Evolutionary conservation across 2,329 filamentous ascomycete genomes (phyloP), one percentile per base, ranked within the genome.

Genomic region (Fusarium brachygibbosum): DNA sequence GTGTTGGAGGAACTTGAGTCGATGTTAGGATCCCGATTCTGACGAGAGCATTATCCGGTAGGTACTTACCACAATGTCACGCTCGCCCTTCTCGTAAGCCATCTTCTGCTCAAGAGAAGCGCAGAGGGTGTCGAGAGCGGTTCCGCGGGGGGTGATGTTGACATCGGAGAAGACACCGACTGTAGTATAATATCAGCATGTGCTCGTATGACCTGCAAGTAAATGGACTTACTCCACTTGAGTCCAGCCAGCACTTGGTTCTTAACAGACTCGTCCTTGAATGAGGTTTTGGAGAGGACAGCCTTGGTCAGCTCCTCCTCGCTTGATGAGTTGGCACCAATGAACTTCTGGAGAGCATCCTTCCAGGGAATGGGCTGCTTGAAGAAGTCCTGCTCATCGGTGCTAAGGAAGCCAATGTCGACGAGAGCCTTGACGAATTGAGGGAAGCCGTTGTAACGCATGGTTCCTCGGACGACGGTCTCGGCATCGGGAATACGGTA

Each of bases 401-500:
- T 93, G 57, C 85, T 88, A 48, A 98, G 87, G 88, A 98, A 97
- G 70, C 93, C 94, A 65, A 94, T 92, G 78, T 98, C 92, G 65
- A 97, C 93, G 13, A 98, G 89, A 28, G 90, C 88, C 78, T 91
- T 91, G 83, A 98, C 88, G 81, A 98, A 95, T 79, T 97, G 88
- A 4, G 94, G 94, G 87, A 97, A 97, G 44, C 95, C 94, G 71
- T 88, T 86, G 84, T 96, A 98, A 71, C 95, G 86, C 35, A 98
- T 87, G 31, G 94, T 97, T 67, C 80, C 93, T 52, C 93, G 88
- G 78, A 97, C 85, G 75, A 98, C 88, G 52, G 93, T 97, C 81
- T 97, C 92, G 16, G 93, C 93, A 84, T 98, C 95, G 52, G 94
- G 94, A 76, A 98, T 98, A 81, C 88, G 82, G 87, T 65, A 65